Conservation (phyloP, 352 stramenopile genomes). For the Hyaloperonospora arabidopsidis region DNA sequence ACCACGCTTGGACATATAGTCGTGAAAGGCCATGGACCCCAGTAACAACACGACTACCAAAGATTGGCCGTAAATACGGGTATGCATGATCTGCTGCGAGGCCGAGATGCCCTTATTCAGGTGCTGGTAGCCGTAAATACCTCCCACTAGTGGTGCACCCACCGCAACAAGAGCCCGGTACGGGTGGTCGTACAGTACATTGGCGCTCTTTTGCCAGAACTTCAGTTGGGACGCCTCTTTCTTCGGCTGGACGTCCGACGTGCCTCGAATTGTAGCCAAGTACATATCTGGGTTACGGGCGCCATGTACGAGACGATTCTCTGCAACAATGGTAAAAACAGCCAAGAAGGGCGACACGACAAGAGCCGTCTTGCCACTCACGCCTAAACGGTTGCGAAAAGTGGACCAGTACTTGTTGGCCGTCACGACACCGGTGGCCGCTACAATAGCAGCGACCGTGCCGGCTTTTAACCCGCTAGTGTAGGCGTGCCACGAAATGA, state of each 20-base stretch:
- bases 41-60: constrained; percentile 63
- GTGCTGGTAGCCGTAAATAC: constrained; percentile 66
- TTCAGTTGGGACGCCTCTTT: constrained; percentile 35
- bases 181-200: constrained; percentile 78
- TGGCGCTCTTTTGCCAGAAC: constrained; percentile 53
- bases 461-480: constrained; percentile 45
- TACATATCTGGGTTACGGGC: constrained; percentile 70
- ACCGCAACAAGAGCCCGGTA: constrained; percentile 50
- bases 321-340: constrained; percentile 57
- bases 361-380: constrained; percentile 70
- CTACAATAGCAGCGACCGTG: constrained; percentile 24
- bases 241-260: constrained; percentile 32
- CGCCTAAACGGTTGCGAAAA: constrained; percentile 63
- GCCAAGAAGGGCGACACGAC: constrained; percentile 53
- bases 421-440: constrained; percentile 24
- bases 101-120: constrained; percentile 58
- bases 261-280: constrained; percentile 44
- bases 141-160: constrained; percentile 52
- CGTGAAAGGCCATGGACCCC: constrained; percentile 77
- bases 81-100: constrained; percentile 85
- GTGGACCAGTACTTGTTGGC: constrained; percentile 55
- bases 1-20: constrained; percentile 71
- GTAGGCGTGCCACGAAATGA: constrained; percentile 67
- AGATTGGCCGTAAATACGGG: constrained; percentile 74
- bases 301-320: constrained; percentile 51